Evolutionary conservation across 23 red algal species (phyloP), one percentile per base, ranked within the genome.

Genomic region (Gracilariopsis chorda): DNA sequence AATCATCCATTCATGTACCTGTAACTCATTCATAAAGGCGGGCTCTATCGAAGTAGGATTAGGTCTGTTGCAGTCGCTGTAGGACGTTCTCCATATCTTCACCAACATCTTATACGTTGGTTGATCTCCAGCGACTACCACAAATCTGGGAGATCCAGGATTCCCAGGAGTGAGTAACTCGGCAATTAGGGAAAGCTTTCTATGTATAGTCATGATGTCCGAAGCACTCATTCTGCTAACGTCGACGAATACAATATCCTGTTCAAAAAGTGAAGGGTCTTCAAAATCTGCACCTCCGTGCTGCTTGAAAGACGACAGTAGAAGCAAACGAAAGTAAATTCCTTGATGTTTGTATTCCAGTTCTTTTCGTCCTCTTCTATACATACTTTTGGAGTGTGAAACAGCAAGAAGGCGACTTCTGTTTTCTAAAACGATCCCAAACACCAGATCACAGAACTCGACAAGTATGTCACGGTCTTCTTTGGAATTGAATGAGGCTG

Each of bases 1-100:
- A 9, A 82, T 14, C 7, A 82, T 48, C 77, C 77, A 62, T 16
- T 82, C 29, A 32, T 82, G 77, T 13, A 82, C 55, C 20, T 34
- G 19, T 11, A 57, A 16, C 32, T 81, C 77, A 33, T 35, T 25
- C 36, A 36, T 40, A 36, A 33, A 36, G 19, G 17, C 9, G 6
- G n/a, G 2, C 4, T 30, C 7, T 25, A 48, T 41, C 29, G 16
- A 27, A n/a, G n/a, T n/a, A n/a, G n/a, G n/a, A 8, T 5, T 25
- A 2, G 27, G 12, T 37, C 53, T 63, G 2, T 51, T 44, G 12
- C 5, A 13, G 1, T 82, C 77, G 14, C n/a, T 20, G 35, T 82
- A 82, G 1, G 48, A 82, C 0, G 30, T 82, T 4, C 52, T 36
- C 77, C 77, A 82, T 33, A 82, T 41, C 4, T 62, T 82, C 49